Base-by-base conservation (phyloP, 129 eudicot genomes). In the Chrysanthemum seticuspe region DNA sequence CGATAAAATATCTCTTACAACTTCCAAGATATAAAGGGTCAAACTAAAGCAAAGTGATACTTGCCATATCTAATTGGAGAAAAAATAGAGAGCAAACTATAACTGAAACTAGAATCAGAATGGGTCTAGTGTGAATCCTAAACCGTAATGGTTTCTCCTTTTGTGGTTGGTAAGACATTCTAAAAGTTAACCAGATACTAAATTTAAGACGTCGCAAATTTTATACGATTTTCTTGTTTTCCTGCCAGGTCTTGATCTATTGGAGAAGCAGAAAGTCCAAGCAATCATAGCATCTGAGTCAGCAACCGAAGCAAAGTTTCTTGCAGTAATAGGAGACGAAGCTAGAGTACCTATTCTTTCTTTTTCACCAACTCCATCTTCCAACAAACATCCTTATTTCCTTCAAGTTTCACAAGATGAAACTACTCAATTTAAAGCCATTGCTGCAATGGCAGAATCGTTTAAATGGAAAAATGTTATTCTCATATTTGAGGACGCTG, bases 291-390 rank as follows among this genome's bases (percentile, higher is more conserved):
- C 81, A 53, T 63, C 79, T 52, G 70, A 76, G 29, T 64, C 78
- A 13, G 47, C 73, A 18, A 15, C 68, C 2, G 86, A 80, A 31
- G 36, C 36, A 31, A 31, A 31, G 36, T 31, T 31, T 31, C 36
- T 31, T 31, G 36, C 36, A 31, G 36, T 31, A 31, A 0, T 31
- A 31, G 36, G 36, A 31, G 36, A 31, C 6, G 36, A 31, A 70
- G 83, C 81, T 67, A 59, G 54, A 65, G 68, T 83, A 40, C 90
- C 90, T 2, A 68, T 86, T n/a, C 69, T 86, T 62, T 83, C 87
- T 21, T 68, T 83, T 16, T 31, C 85, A 74, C 50, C 74, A 34
- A 9, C 51, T 16, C 78, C 83, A 7, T 83, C 74, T 49, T 55
- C 65, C 44, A 4, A 29, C 68, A 19, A 13, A 31, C 68, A 76